Evolutionary conservation across 1,284 basidiomycete genomes (phyloP), one percentile per base, ranked within the genome.

Genomic region (Boletus nobilissimus): DNA sequence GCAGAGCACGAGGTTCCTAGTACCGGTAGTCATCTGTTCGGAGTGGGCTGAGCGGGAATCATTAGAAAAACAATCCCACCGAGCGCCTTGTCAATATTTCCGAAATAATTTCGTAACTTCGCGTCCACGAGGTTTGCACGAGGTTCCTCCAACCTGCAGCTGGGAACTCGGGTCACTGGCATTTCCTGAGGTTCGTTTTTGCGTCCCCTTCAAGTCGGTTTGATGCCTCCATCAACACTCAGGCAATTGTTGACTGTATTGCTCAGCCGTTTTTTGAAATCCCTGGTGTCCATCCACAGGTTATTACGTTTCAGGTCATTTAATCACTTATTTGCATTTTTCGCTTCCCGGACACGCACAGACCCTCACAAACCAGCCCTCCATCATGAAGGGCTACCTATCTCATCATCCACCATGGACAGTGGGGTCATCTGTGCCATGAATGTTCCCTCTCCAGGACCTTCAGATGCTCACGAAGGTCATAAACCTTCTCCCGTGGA

Each of bases 401-500:
- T 46, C 60, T 40, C 60, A 40, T 38, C 40, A 18, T 8, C n/a
- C 24, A 57, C 65, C 9, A 19, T 14, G 32, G 65, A 75, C 29
- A 38, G 39, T 65, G 70, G 60, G 11, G 8, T 63, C 34, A 51
- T 80, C 63, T 83, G 64, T 18, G 51, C 63, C 40, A 85, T 84
- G 84, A 77, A 70, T 46, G 46, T 73, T 39, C 84, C 81, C 26
- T 76, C 60, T 1, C 14, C 40, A 3, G 72, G 40, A 26, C 62
- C 38, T 10, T 72, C 74, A 43, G 67, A 79, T 40, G 24, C 38
- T n/a, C 26, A 74, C 8, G 77, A 72, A 60, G 36, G 24, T 46
- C 40, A 38, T 39, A 67, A 46, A 8, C 62, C 63, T 69, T 82
- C 84, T 54, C 74, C 76, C 1, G 68, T 70, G 24, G 83, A 84